These are phyloP conservation scores for Jaenimonas drosophilae DNA, from an alignment of 208 protist genomes.

Conservation along the genomic window DNA sequence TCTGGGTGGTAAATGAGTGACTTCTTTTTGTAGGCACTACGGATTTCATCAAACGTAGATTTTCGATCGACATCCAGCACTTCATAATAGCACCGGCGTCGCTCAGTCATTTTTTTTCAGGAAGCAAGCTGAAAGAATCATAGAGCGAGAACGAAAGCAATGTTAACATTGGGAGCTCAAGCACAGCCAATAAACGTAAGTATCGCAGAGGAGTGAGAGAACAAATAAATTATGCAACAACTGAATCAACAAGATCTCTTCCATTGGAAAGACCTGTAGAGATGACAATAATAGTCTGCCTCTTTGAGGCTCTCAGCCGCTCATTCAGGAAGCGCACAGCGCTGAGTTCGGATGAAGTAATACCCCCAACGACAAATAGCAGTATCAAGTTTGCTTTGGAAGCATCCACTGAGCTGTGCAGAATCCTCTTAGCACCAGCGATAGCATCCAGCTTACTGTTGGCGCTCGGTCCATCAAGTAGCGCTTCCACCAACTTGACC, in stretches of 20 bases:
- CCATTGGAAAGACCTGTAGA: neutral
- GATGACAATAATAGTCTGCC: neutral
- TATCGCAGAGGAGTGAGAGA: too few relatives aligned
- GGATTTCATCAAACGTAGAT: slow-evolving; percentile 72
- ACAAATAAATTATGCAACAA: too few relatives aligned
- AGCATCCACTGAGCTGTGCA: slow-evolving; percentile 25
- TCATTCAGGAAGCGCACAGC: neutral
- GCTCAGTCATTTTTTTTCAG: slow-evolving; percentile 16
- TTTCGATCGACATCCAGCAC: slow-evolving; percentile 72
- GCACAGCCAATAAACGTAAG: too few relatives aligned
- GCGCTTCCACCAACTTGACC: slow-evolving; percentile 33
- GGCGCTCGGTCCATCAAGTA: neutral
- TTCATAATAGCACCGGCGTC: slow-evolving; percentile 88
- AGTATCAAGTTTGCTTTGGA: slow-evolving; percentile 29
- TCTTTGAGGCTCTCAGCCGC: neutral
- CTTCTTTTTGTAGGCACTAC: slow-evolving; percentile 79
- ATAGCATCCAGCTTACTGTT: slow-evolving; percentile 27
- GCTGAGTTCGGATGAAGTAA: slow-evolving; percentile 66
- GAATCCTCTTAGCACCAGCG: slow-evolving; percentile 36
- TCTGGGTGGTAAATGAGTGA: slow-evolving; percentile 86
- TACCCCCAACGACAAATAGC: slow-evolving; percentile 91
- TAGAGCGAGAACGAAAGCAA: too few relatives aligned
- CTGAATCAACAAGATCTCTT: too few relatives aligned
- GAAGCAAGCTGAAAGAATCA: too few relatives aligned
- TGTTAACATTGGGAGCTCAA: too few relatives aligned